Evolutionary conservation across 139 green algal species (phyloP), one percentile per base, ranked within the genome.

Genomic region (Nannochloris sp.): DNA sequence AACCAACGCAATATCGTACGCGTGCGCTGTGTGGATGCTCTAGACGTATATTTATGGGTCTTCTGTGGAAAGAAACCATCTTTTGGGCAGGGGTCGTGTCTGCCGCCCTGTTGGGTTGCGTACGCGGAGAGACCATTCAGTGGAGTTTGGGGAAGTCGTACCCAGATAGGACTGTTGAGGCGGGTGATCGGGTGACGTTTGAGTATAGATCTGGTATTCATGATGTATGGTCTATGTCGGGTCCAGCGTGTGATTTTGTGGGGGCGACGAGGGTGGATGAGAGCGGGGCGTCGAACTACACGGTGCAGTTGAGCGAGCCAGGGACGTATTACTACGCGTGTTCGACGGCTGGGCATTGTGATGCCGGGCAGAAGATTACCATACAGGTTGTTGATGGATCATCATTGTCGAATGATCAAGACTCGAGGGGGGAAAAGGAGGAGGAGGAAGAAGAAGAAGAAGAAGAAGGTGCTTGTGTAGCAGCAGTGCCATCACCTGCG

Each of bases 121-220:
- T 9, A 40, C 33, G 33, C 33, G 33, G 33, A 4, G 33, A 40
- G 1, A 40, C 33, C 8, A 13, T 40, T 12, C 6, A 40, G 33
- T 40, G 33, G 33, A 40, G 33, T 40, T 40, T 40, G 33, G 33
- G 33, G 33, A 40, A 11, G 11, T 12, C 8, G 33, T 40, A 40
- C 33, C 5, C 33, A 40, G 3, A 40, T 12, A 40, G 5, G 33
- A 40, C 33, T 2, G 1, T 40, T 3, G 33, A 40, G 6, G 33
- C 33, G 3, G 33, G 33, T 40, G 33, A 40, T 12, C 1, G 33
- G 33, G 0, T 40, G 33, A 64, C 12, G 3, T 64, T 64, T 31
- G 25, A 59, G 9, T 64, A 64, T 51, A 59, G 20, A 29, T 25
- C 58, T 31, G 58, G 58, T 56, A 49, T 64, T 6, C 58, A 64